Evolutionary conservation across 371 early-diverging fungal species (phyloP).

Genomic region (Coemansia sp.): DNA sequence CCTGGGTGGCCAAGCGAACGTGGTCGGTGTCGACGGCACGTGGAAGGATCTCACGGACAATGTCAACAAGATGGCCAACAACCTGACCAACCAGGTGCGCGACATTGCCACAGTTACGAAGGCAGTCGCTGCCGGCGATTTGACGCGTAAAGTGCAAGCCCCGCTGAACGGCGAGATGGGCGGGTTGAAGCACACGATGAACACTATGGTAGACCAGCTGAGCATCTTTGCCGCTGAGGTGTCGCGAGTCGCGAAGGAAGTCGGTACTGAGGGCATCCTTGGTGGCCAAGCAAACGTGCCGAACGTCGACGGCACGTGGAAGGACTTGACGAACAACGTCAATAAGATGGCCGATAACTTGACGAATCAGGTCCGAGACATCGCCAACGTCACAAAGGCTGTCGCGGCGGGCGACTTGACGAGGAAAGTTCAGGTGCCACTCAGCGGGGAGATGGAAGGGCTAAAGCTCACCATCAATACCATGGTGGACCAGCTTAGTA

Average conservation of each 20-base stretch:
- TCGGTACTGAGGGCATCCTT: conserved; percentile 51
- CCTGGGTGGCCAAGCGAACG: conserved; percentile 50
- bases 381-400: too few species aligned
- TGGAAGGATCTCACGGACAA: conserved; percentile 58
- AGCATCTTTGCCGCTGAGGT: conserved; percentile 54
- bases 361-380: too few species aligned
- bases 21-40: conserved; percentile 50
- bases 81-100: conserved; percentile 51
- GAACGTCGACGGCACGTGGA: conserved; percentile 13
- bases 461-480: too few species aligned
- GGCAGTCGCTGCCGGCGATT: conserved; percentile 63
- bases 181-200: conserved; percentile 69
- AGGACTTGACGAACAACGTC: too few species aligned
- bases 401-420: too few species aligned
- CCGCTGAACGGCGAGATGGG: conserved; percentile 66
- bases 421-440: too few species aligned
- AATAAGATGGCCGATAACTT: too few species aligned
- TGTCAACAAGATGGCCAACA: conserved; percentile 58
- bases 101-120: conserved; percentile 47
- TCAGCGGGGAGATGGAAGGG: too few species aligned
- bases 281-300: conserved; percentile 39
- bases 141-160: conserved; percentile 59
- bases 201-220: conserved; percentile 64
- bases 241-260: conserved; percentile 58
- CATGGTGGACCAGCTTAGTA: too few species aligned